phyloP scores from a whole-genome alignment of 148 eudicot genomes.

The Silene uniflora region DNA sequence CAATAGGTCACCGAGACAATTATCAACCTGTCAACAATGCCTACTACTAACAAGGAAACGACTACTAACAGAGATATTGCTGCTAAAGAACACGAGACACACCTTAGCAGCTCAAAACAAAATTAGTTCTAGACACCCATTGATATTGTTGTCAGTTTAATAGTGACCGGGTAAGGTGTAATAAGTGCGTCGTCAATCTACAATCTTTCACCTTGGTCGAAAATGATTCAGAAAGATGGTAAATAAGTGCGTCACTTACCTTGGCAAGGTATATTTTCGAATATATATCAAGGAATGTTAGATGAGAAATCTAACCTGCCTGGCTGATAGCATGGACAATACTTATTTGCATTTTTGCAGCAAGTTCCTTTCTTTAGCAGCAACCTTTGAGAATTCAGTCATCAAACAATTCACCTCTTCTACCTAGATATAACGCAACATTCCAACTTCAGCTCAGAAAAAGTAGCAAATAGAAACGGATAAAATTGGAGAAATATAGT shows the following conservation, averaged over 20 bases:
- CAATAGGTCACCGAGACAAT: too few species aligned
- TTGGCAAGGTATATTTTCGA: too few species aligned
- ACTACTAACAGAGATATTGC: slow-evolving; percentile 19
- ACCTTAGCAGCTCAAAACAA: slow-evolving; percentile 24
- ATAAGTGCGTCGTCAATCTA: slow-evolving; percentile 79
- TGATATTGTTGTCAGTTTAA: slow-evolving; percentile 45
- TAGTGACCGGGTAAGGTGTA: slow-evolving; percentile 64
- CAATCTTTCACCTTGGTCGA: slow-evolving; percentile 69
- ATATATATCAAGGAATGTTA: background rate
- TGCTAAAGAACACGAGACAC: too few species aligned
- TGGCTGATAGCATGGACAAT: slow-evolving; percentile 54
- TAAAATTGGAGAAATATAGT: too few species aligned
- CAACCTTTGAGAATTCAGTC: too few species aligned
- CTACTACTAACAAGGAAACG: slow-evolving; percentile 12
- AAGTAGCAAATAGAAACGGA: slow-evolving; percentile 1
- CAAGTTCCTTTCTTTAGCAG: slow-evolving; percentile 56
- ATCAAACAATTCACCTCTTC: too few species aligned
- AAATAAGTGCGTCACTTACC: too few species aligned
- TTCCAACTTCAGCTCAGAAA: background rate
- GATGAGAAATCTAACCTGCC: slow-evolving; percentile 45
- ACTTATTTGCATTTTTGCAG: slow-evolving; percentile 64
- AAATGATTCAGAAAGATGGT: background rate
- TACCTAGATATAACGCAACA: slow-evolving; percentile 40
- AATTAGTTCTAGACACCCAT: slow-evolving; percentile 56
- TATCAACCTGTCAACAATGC: too few species aligned